Base-by-base conservation (phyloP, 2,329 filamentous ascomycete species). In the Pseudogymnoascus sp. region DNA sequence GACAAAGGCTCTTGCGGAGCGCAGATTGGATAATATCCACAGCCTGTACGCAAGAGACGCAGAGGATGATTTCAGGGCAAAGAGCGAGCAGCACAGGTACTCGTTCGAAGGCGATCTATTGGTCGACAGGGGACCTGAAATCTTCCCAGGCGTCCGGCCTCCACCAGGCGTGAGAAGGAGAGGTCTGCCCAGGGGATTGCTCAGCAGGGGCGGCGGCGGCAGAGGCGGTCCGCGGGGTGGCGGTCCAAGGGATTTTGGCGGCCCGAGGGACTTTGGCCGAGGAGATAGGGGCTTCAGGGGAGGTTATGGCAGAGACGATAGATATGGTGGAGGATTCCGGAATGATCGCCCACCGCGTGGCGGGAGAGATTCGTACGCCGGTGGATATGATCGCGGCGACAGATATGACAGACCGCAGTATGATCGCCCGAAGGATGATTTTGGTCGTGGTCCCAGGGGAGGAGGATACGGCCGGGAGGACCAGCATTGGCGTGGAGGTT, bases 71-170 rank as follows among this genome's bases (percentile, higher is more conserved):
- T 59, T 82, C 84, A 59, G 83, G 83, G 74, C 85, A 6, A 58
- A 39, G 35, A 58, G 57, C 33, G 57, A 58, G 35, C 33, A 58
- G 18, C 57, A 89, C 70, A 80, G 88, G 33, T 91, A 90, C 71
- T 87, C 86, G 0, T 92, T 92, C 67, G 87, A 91, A 71, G 80
- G 78, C 0, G 83, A 86, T 63, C 70, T 74, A 5, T 84, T 92
- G 60, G 87, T 92, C 47, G 88, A 92, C 71, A 80, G 86, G 60
- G 89, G 88, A 12, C 84, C 84, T 14, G 89, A 92, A 71, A 84
- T 86, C 37, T 87, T 87, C 69, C 75, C 84, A 57, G 84, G 84
- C 14, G 85, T 87, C 63, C 77, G 84, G 22, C 84, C 83, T 22
- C 84, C 84, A 18, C 74, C 73, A 18, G 72, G 76, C 8, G 75